These are phyloP conservation scores for Dictyostelium firmibasis DNA, from an alignment of 78 protist genomes.

Conservation along the genomic window DNA sequence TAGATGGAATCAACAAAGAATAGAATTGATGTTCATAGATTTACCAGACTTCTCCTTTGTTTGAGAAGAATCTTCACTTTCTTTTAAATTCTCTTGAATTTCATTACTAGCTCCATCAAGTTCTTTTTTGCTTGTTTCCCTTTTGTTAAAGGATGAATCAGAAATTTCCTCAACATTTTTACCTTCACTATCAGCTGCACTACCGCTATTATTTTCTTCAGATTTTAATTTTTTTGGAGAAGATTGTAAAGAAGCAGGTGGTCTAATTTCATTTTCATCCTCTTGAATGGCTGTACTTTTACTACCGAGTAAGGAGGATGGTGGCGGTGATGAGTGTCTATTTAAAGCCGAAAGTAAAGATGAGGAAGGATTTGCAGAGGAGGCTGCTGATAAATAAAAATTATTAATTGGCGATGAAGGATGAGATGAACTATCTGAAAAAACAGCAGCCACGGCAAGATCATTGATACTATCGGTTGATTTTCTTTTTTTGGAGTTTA, in stretches of 20 bases:
- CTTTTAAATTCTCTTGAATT: neutral
- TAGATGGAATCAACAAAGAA: constrained; percentile 14
- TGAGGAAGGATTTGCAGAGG: constrained; percentile 1
- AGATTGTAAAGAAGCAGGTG: neutral
- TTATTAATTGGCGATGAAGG: neutral
- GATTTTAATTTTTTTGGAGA: neutral
- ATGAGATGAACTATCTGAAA: neutral
- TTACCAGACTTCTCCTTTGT: neutral
- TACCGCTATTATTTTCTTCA: neutral
- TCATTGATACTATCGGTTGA: constrained; percentile 22
- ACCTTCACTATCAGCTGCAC: neutral
- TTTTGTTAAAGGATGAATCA: neutral
- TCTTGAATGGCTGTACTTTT: constrained; percentile 2
- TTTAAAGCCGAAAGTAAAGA: neutral
- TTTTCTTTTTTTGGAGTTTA: constrained; percentile 31
- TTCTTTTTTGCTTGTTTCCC: neutral
- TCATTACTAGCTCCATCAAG: neutral
- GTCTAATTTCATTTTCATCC: neutral
- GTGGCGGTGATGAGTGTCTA: neutral
- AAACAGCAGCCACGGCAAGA: constrained; percentile 27
- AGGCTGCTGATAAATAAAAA: neutral
- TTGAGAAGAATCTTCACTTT: neutral
- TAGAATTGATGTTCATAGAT: constrained; percentile 38
- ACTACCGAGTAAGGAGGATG: neutral
- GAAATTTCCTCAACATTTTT: neutral